These are phyloP conservation scores for Climacium dendroides DNA, from an alignment of 225 moss, liverwort and hornwort species.

Conservation along the genomic window DNA sequence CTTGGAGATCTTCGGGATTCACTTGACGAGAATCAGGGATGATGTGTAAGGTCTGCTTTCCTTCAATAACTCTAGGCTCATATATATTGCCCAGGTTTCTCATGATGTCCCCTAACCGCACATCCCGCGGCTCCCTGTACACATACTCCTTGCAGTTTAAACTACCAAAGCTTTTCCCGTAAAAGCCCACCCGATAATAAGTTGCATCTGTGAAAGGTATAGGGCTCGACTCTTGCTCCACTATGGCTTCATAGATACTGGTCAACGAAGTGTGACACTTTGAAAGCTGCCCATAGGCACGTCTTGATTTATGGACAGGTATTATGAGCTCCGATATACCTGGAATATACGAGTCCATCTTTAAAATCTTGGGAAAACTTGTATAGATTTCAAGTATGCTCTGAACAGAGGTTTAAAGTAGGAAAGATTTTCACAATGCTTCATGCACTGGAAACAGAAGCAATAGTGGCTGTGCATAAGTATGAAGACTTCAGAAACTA, in stretches of 20 bases:
- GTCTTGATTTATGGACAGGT: constrained; percentile 89
- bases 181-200: constrained; percentile 94
- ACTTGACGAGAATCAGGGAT: constrained; percentile 96
- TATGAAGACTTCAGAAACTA: not conserved
- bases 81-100: constrained; percentile 79
- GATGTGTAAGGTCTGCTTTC: constrained; percentile 76
- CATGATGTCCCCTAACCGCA: constrained; percentile 96
- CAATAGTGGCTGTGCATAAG: not conserved
- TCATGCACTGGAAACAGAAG: not conserved
- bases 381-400: not conserved
- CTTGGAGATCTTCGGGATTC: constrained; percentile 77
- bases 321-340: constrained; percentile 93
- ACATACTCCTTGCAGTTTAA: constrained; percentile 87
- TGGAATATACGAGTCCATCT: not conserved
- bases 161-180: constrained; percentile 85
- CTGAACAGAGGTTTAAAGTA: not conserved
- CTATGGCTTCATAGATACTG: constrained; percentile 78
- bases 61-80: constrained; percentile 63
- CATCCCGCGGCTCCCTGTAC: constrained; percentile 92
- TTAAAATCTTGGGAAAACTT: not conserved
- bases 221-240: constrained; percentile 89
- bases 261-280: constrained; percentile 92
- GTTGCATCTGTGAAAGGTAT: constrained; percentile 96
- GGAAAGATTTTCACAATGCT: not conserved
- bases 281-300: constrained; percentile 73